phyloP scores from a whole-genome alignment of 139 green algal genomes.

The Eudorina sp. region DNA sequence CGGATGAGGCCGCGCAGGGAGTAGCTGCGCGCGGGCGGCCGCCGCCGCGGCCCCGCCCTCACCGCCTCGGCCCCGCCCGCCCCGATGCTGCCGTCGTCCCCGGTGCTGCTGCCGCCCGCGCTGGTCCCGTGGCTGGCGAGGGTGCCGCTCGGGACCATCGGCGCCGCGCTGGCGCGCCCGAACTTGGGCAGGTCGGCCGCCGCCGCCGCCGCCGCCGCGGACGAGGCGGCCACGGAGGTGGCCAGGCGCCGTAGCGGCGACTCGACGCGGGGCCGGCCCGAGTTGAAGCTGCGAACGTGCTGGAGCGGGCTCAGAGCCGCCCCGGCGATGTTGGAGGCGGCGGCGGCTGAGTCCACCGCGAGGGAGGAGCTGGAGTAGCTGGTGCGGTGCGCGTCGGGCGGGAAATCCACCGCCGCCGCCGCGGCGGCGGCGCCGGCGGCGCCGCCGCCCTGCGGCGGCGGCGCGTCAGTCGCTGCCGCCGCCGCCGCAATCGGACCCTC shows the following conservation, averaged over 20 bases:
- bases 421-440: background rate
- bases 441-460: slow-evolving; percentile 19
- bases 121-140: background rate
- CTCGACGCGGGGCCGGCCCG: background rate
- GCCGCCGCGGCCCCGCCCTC: background rate
- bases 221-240: background rate
- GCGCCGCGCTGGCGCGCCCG: no score
- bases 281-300: background rate
- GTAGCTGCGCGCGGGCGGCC: slow-evolving; percentile 22
- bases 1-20: background rate
- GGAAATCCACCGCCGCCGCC: background rate
- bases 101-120: background rate
- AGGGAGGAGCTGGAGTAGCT: background rate
- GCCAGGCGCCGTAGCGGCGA: background rate
- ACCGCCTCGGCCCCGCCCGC: background rate
- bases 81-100: background rate
- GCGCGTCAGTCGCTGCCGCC: background rate
- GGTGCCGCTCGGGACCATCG: no score
- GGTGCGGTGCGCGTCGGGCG: background rate
- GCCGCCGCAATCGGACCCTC: no score
- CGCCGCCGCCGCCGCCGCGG: background rate
- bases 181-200: no score
- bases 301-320: no score
- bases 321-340: background rate
- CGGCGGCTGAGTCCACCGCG: background rate